phyloP scores from a whole-genome alignment of 345 rosid genomes.

The Excoecaria cochinchinensis region DNA sequence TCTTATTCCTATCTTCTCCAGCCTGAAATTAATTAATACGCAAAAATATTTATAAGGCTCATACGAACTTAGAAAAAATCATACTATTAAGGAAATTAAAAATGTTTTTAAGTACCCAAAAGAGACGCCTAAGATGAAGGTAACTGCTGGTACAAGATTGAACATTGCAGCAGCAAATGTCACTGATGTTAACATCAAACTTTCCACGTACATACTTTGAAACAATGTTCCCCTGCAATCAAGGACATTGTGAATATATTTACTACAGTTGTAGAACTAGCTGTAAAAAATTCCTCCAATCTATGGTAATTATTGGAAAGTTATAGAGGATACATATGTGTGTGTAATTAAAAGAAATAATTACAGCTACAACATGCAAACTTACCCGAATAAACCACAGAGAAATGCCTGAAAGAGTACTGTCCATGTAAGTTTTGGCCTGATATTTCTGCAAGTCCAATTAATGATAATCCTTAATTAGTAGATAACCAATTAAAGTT shows the following conservation, averaged over 20 bases:
- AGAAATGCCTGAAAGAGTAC: slow-evolving; percentile 18
- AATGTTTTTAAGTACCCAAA: background rate
- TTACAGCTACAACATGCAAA: background rate
- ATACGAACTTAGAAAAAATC: background rate
- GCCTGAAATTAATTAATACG: background rate
- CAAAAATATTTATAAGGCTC: background rate
- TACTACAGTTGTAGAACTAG: too few relatives aligned
- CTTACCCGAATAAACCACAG: slow-evolving; percentile 22
- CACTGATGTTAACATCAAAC: background rate
- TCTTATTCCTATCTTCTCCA: slow-evolving; percentile 9
- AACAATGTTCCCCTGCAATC: slow-evolving; percentile 2
- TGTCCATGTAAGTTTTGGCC: slow-evolving; percentile 17
- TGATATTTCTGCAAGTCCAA: slow-evolving; percentile 5
- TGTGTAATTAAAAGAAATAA: too few relatives aligned
- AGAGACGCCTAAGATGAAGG: slow-evolving; percentile 9
- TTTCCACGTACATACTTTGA: slow-evolving; percentile 1
- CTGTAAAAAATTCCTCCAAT: background rate
- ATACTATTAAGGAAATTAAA: background rate
- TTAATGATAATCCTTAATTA: background rate
- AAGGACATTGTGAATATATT: too few relatives aligned
- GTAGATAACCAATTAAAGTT: too few relatives aligned
- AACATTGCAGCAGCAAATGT: slow-evolving; percentile 12
- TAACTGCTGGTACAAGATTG: slow-evolving; percentile 9
- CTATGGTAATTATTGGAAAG: background rate
- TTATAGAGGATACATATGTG: too few relatives aligned